Percentiles rank a stretch among this genome's conserved stretches.
phyloP scores from a whole-genome alignment of 352 stramenopile species.

The Globisporangium irregulare region DNA sequence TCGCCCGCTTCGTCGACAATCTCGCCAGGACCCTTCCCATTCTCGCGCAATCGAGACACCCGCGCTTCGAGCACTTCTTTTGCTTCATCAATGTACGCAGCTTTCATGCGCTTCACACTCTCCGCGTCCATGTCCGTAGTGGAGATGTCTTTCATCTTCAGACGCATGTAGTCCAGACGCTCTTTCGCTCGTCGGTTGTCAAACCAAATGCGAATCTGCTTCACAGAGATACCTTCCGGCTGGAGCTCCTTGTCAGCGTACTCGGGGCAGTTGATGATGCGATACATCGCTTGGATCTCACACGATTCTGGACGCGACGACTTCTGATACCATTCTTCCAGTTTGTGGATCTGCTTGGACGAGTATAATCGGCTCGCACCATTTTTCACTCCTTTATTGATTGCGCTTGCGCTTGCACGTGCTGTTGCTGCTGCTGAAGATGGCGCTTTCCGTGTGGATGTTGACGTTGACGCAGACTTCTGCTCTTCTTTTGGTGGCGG shows the following conservation, averaged over 20 bases:
- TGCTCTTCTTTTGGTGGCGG: conserved; percentile 49
- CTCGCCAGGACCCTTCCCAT: conserved; percentile 55
- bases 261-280: conserved; percentile 83
- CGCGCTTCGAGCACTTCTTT: conserved; percentile 85
- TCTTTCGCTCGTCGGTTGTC: conserved; percentile 85
- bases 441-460: conserved; percentile 29
- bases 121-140: conserved; percentile 81
- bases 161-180: conserved; percentile 83
- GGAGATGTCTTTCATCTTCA: conserved; percentile 89
- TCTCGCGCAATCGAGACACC: conserved; percentile 79
- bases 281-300: conserved; percentile 89
- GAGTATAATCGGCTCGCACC: conserved; percentile 82
- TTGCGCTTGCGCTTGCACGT: conserved; percentile 23
- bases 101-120: conserved; percentile 86
- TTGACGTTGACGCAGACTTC: conserved; percentile 25
- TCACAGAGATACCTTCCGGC: conserved; percentile 82
- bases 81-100: conserved; percentile 84
- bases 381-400: conserved; percentile 60
- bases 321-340: conserved; percentile 88
- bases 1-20: conserved; percentile 83
- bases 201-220: conserved; percentile 89
- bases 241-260: conserved; percentile 83
- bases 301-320: conserved; percentile 75
- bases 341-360: conserved; percentile 84
- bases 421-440: conserved; percentile 13